Base-by-base conservation (phyloP, 1,284 basidiomycete genomes). In the Neonothopanus nambi region DNA sequence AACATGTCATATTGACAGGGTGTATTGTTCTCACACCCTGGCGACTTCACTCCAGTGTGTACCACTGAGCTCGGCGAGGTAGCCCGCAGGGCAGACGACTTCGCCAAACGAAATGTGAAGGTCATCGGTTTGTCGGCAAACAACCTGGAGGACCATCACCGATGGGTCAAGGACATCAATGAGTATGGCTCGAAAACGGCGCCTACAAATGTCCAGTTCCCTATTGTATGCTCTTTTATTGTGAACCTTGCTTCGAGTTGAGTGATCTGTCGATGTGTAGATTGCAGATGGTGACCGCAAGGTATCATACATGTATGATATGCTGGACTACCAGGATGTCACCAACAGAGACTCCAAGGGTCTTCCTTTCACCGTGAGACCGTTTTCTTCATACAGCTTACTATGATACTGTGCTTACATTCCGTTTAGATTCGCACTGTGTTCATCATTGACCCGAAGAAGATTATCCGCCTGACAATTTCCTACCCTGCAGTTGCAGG, bases 21-120 rank as follows among this genome's bases (percentile, higher is more conserved):
- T 47, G 78, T 96, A 66, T 77, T 97, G 56, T 97, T 97, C 81
- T 94, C 91, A 35, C 96, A 98, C 73, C 96, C 95, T 1, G 95
- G 90, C 20, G 86, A 90, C 67, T 87, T 88, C 66, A 89, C 87
- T 21, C 89, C 89, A 17, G 57, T 59, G 24, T 59, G 57, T 55
- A 59, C 97, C 45, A 99, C 97, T 48, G 97, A 99, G 78, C 87
- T 99, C 48, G 95, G 93, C 51, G 95, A 97, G 67, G 94, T 98
- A 30, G 90, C 96, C 38, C 87, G 91, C 62, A 86, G 90, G 57
- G 49, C 49, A 15, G 40, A 42, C 8, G 95, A 98, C 70, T 99
- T 98, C 70, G 77, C 70, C 20, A 84, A 85, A 66, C 90, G 96
- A 57, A 86, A 87, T 58, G 94, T 98, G 65, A 98, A 99, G 76